These are phyloP conservation scores for Pseudoneurospora amorphoporcata DNA, from an alignment of 495 filamentous ascomycete genomes.

Conservation along the genomic window DNA sequence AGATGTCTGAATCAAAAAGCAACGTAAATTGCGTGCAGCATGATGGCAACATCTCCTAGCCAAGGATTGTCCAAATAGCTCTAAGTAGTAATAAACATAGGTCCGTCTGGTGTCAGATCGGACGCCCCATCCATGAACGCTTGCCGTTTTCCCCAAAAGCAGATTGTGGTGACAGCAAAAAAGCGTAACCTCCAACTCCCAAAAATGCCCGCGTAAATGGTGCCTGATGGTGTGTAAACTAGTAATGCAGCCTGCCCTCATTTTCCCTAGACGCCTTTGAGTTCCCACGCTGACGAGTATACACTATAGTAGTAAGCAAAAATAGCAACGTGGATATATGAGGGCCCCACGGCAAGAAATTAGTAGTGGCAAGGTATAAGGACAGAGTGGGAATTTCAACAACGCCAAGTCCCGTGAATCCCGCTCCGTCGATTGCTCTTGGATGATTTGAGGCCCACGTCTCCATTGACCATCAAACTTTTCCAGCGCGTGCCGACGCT, in stretches of 20 bases:
- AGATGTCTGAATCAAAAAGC: not conserved
- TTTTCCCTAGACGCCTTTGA: not conserved
- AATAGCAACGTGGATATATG: not conserved
- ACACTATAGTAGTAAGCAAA: not conserved
- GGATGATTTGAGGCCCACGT: conserved; percentile 42
- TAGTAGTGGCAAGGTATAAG: not conserved
- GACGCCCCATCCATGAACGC: not conserved
- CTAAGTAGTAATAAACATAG: not conserved
- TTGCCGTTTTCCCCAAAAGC: not conserved
- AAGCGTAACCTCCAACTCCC: not conserved
- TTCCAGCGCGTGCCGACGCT: conserved; percentile 64
- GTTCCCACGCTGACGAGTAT: not conserved
- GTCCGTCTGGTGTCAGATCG: not conserved
- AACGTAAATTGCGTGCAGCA: not conserved
- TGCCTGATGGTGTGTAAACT: not conserved
- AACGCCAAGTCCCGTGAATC: conserved; percentile 38
- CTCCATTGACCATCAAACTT: conserved; percentile 50
- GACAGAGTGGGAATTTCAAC: not conserved
- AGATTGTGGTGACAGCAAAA: not conserved
- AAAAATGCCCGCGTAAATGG: not conserved
- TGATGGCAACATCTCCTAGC: not conserved
- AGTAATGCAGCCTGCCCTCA: not conserved
- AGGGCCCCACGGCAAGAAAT: not conserved
- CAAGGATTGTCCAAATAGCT: not conserved
- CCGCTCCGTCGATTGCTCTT: conserved; percentile 30